Percentiles rank a stretch among this genome's conserved stretches.
These are phyloP conservation scores for Neocallimastix lanati DNA, from an alignment of 192 early-diverging fungal species.

Conservation along the genomic window DNA sequence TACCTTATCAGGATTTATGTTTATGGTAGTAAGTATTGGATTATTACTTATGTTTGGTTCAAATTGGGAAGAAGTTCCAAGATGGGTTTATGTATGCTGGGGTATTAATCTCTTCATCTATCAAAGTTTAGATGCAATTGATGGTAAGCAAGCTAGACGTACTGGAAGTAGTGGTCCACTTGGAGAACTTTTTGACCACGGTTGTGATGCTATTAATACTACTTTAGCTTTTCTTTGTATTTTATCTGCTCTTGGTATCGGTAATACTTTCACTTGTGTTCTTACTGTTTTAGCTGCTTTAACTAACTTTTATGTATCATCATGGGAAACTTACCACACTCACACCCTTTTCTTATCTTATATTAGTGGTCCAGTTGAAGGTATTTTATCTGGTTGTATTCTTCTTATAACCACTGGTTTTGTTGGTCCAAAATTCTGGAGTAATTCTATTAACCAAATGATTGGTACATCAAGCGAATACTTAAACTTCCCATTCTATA, in stretches of 20 bases:
- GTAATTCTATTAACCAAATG: neutral
- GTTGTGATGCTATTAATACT: slow-evolving; percentile 73
- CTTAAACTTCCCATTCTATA: neutral
- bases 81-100: slow-evolving; percentile 69
- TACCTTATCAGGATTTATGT: slow-evolving; percentile 58
- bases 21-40: slow-evolving; percentile 56
- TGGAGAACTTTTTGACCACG: slow-evolving; percentile 91
- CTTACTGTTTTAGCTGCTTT: slow-evolving; percentile 44
- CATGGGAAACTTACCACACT: slow-evolving; percentile 83
- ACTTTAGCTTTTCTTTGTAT: slow-evolving; percentile 54
- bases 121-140: slow-evolving; percentile 80
- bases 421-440: neutral
- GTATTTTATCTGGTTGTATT: slow-evolving; percentile 51
- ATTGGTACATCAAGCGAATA: neutral
- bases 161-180: slow-evolving; percentile 72
- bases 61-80: slow-evolving; percentile 44
- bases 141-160: slow-evolving; percentile 85
- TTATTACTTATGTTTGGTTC: slow-evolving; percentile 47
- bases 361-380: slow-evolving; percentile 73
- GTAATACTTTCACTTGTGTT: slow-evolving; percentile 44
- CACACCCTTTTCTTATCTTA: slow-evolving; percentile 65
- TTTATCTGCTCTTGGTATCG: slow-evolving; percentile 51
- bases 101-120: slow-evolving; percentile 69
- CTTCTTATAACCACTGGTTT: slow-evolving; percentile 47
- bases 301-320: slow-evolving; percentile 63